These are phyloP conservation scores for Glaciozyma martinii DNA, from an alignment of 768 basidiomycete species.

Conservation along the genomic window DNA sequence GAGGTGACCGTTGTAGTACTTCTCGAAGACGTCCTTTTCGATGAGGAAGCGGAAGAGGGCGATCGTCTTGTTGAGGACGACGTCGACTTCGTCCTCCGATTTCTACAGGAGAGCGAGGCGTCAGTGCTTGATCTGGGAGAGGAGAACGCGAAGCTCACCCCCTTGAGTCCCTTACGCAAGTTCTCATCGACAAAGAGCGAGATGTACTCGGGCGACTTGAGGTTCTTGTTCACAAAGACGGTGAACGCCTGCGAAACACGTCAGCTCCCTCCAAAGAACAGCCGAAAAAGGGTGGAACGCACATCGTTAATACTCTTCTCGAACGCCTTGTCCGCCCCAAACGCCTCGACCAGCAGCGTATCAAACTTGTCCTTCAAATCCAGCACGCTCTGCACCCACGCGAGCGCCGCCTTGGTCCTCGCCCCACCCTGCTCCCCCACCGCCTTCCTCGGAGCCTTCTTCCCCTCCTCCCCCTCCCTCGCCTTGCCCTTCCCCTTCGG, in stretches of 20 bases:
- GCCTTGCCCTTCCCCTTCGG: slow-evolving; percentile 51
- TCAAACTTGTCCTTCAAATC: slow-evolving; percentile 90
- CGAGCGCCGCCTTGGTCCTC: slow-evolving; percentile 51
- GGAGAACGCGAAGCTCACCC: slow-evolving; percentile 36
- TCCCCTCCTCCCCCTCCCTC: slow-evolving; percentile 36
- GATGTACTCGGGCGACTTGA: slow-evolving; percentile 83
- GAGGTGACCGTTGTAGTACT: slow-evolving; percentile 93
- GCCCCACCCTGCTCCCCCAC: slow-evolving; percentile 47
- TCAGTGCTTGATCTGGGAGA: slow-evolving; percentile 1
- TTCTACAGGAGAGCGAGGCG: slow-evolving; percentile 51
- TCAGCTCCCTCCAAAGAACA: not conserved
- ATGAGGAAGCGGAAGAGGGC: slow-evolving; percentile 85
- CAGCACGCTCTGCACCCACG: slow-evolving; percentile 88
- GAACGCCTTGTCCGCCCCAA: slow-evolving; percentile 61
- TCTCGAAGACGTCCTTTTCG: slow-evolving; percentile 95
- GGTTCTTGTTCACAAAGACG: slow-evolving; percentile 78
- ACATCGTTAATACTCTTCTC: slow-evolving; percentile 82
- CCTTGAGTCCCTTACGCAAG: slow-evolving; percentile 85
- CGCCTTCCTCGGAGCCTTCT: slow-evolving; percentile 14
- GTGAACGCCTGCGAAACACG: slow-evolving; percentile 66
- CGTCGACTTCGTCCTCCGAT: slow-evolving; percentile 85
- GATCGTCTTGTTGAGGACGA: slow-evolving; percentile 87
- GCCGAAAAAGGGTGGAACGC: slow-evolving; percentile 28
- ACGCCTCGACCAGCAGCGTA: slow-evolving; percentile 58
- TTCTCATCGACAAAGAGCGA: slow-evolving; percentile 96